Percentiles rank a stretch among this genome's conserved stretches.
These are phyloP conservation scores for Gardenia jasminoides DNA, from an alignment of 257 asterid genomes.

Conservation along the genomic window DNA sequence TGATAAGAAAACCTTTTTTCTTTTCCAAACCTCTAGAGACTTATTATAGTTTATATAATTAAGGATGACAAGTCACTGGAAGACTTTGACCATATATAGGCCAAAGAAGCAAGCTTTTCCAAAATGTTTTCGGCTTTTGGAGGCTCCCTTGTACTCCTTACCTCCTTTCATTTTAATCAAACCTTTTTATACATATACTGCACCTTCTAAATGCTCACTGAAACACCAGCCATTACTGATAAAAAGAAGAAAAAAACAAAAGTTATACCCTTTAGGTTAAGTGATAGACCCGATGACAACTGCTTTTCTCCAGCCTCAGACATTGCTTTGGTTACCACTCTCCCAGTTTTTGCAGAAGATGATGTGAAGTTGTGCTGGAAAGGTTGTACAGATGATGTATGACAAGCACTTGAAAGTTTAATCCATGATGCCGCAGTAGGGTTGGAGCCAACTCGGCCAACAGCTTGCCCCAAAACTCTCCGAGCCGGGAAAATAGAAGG, in stretches of 20 bases:
- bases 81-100: background rate
- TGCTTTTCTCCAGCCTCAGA: slow-evolving; percentile 52
- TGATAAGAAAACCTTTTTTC: background rate
- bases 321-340: slow-evolving; percentile 52
- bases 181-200: background rate
- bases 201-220: background rate
- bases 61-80: background rate
- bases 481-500: slow-evolving; percentile 50
- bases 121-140: background rate
- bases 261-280: slow-evolving; percentile 59
- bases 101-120: background rate
- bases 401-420: slow-evolving; percentile 51
- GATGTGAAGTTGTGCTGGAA: slow-evolving; percentile 47
- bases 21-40: background rate
- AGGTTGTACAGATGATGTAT: slow-evolving; percentile 44
- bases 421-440: slow-evolving; percentile 39
- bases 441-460: slow-evolving; percentile 29
- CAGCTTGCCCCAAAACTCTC: slow-evolving; percentile 28
- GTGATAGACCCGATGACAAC: slow-evolving; percentile 51
- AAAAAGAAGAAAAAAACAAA: background rate
- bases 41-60: background rate
- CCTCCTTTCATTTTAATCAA: background rate
- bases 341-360: slow-evolving; percentile 38
- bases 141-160: background rate
- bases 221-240: background rate